Percentiles rank a stretch among this genome's conserved stretches.
phyloP scores from a whole-genome alignment of 352 stramenopile genomes.

The Globisporangium yorkense region DNA sequence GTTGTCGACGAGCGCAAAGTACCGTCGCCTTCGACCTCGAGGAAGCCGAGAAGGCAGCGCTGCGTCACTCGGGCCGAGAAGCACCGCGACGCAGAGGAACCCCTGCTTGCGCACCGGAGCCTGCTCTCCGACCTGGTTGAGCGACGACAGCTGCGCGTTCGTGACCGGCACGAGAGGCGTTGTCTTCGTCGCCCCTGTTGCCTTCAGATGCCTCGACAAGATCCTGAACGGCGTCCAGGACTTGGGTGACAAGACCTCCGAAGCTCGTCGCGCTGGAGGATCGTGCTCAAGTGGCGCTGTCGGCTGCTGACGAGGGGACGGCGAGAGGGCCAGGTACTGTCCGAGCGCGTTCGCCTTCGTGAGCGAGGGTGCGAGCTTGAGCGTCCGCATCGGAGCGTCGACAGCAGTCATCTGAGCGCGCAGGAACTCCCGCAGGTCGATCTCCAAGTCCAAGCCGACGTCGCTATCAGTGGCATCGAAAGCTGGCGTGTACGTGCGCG shows the following conservation, averaged over 20 bases:
- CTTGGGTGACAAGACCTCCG: not conserved
- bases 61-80: not conserved
- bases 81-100: slow-evolving; percentile 19
- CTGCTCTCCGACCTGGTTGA: not conserved
- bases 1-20: slow-evolving; percentile 26
- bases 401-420: slow-evolving; percentile 17
- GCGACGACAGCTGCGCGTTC: not conserved
- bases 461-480: not conserved
- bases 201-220: not conserved
- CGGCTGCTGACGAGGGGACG: not conserved
- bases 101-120: slow-evolving; percentile 30
- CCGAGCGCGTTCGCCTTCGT: slow-evolving; percentile 27
- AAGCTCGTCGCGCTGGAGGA: not conserved
- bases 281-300: no score
- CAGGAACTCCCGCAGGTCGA: slow-evolving; percentile 17
- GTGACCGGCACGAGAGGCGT: not conserved
- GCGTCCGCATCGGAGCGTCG: slow-evolving; percentile 33
- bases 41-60: slow-evolving; percentile 12
- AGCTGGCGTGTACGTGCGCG: not conserved
- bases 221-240: not conserved
- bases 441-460: slow-evolving; percentile 8
- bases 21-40: slow-evolving; percentile 21
- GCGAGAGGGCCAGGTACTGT: slow-evolving; percentile 21
- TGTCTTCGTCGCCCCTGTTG: not conserved
- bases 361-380: slow-evolving; percentile 32